phyloP scores from a whole-genome alignment of 139 green algal species.

The Penium margaritaceum region DNA sequence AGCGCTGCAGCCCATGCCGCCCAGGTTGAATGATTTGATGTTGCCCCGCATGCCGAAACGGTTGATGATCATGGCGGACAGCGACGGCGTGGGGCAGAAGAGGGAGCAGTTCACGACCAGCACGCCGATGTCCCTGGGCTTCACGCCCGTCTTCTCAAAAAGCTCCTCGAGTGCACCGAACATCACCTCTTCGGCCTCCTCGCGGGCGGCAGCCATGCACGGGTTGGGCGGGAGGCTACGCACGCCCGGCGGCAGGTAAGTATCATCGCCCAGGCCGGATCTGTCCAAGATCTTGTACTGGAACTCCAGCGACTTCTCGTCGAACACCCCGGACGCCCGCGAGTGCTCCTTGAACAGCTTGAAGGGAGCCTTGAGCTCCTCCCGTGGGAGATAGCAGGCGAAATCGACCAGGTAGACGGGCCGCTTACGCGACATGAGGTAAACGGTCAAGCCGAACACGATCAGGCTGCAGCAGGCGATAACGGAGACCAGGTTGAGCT shows the following conservation, averaged over 20 bases:
- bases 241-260: conserved; percentile 74
- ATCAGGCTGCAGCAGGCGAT: not conserved
- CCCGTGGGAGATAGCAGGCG: conserved; percentile 44
- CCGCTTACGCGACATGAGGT: conserved; percentile 2
- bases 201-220: conserved; percentile 65
- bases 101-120: conserved; percentile 93
- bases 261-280: conserved; percentile 81
- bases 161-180: conserved; percentile 50
- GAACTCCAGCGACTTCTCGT: conserved; percentile 70
- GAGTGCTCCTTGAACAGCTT: conserved; percentile 4
- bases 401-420: conserved; percentile 89
- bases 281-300: conserved; percentile 78
- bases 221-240: conserved; percentile 42
- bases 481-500: conserved; percentile 72
- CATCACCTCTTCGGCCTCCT: conserved; percentile 81
- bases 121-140: conserved; percentile 74
- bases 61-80: conserved; percentile 92
- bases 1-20: conserved; percentile 86
- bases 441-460: conserved; percentile 25
- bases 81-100: conserved; percentile 90
- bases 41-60: conserved; percentile 84
- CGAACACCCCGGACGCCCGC: conserved; percentile 31
- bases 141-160: conserved; percentile 51
- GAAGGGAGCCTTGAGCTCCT: not conserved
- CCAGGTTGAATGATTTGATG: conserved; percentile 88